phyloP scores from a whole-genome alignment of 805 yeast species.

The Cyberlindnera japonica region DNA sequence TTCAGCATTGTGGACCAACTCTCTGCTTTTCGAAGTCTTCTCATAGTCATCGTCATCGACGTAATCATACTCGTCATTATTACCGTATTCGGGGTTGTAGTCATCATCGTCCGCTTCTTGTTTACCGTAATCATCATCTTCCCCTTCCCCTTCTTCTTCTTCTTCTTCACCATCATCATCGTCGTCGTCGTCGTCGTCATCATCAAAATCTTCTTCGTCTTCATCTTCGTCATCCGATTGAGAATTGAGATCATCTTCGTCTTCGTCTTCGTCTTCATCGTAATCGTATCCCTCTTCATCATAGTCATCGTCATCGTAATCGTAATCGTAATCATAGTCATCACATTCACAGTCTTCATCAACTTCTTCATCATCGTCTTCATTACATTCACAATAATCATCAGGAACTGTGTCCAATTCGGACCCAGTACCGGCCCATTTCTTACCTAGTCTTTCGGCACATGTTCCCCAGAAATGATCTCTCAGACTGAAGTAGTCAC shows the following conservation, averaged over 20 bases:
- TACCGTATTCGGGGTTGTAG: constrained; percentile 6
- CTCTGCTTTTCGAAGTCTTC: too few species aligned
- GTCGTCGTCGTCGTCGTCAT: constrained; percentile 27
- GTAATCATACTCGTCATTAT: constrained; percentile 5
- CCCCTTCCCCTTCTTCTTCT: constrained; percentile 1
- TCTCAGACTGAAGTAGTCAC: constrained; percentile 38
- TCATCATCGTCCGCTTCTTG: constrained; percentile 1
- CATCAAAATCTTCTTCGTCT: constrained; percentile 18
- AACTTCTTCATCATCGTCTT: constrained; percentile 7
- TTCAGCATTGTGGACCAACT: too few species aligned
- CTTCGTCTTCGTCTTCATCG: not conserved
- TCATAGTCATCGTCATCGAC: constrained; percentile 10
- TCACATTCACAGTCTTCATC: constrained; percentile 7
- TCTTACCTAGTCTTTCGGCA: constrained; percentile 22
- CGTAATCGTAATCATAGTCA: not conserved
- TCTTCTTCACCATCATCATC: constrained; percentile 22
- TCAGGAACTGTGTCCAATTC: constrained; percentile 7
- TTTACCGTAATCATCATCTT: constrained; percentile 17
- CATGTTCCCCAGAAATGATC: constrained; percentile 50
- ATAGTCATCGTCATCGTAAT: constrained; percentile 6
- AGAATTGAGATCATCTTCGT: too few species aligned
- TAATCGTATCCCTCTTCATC: constrained; percentile 7
- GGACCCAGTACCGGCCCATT: constrained; percentile 2
- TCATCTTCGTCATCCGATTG: constrained; percentile 25
- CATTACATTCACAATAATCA: constrained; percentile 7